Conservation (phyloP, 2,329 filamentous ascomycete genomes). For the Sporothrix schenckii region DNA sequence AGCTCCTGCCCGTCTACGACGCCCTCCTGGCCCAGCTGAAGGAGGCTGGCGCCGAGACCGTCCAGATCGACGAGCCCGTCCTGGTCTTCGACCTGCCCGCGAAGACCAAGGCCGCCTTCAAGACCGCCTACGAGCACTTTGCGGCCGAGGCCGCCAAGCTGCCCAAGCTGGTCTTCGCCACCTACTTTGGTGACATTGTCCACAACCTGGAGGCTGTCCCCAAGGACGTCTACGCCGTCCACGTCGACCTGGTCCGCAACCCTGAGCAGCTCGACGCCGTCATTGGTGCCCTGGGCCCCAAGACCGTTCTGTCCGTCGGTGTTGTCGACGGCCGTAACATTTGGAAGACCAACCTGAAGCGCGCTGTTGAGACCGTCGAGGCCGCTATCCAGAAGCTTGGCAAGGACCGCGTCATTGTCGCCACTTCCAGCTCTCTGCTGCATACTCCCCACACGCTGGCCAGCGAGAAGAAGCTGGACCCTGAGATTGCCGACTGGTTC, state of each 20-base stretch:
- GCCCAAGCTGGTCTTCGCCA: conserved; percentile 87
- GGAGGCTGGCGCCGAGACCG: conserved; percentile 90
- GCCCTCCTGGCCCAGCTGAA: conserved; percentile 93
- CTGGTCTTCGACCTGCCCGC: conserved; percentile 91
- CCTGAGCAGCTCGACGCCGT: conserved; percentile 95
- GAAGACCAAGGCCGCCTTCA: conserved; percentile 95
- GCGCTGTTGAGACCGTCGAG: conserved; percentile 88
- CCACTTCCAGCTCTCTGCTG: conserved; percentile 95
- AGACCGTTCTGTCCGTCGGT: conserved; percentile 90
- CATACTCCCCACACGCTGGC: conserved; percentile 98
- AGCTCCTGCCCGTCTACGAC: conserved; percentile 92
- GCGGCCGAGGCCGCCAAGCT: conserved; percentile 74
- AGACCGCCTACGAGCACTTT: conserved; percentile 93
- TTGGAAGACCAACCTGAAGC: conserved; percentile 99
- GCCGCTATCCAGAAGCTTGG: conserved; percentile 89
- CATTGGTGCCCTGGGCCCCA: conserved; percentile 77
- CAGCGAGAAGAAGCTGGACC: conserved; percentile 97
- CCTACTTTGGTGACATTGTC: conserved; percentile 99
- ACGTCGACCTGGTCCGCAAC: conserved; percentile 96
- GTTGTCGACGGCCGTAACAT: conserved; percentile 99
- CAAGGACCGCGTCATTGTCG: conserved; percentile 95
- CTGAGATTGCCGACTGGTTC: conserved; percentile 97
- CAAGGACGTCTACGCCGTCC: conserved; percentile 78
- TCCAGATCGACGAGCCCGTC: conserved; percentile 97
- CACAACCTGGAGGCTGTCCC: conserved; percentile 95